Conservation (phyloP, 176 grass and related monocot species). For the Luzula sylvatica region DNA sequence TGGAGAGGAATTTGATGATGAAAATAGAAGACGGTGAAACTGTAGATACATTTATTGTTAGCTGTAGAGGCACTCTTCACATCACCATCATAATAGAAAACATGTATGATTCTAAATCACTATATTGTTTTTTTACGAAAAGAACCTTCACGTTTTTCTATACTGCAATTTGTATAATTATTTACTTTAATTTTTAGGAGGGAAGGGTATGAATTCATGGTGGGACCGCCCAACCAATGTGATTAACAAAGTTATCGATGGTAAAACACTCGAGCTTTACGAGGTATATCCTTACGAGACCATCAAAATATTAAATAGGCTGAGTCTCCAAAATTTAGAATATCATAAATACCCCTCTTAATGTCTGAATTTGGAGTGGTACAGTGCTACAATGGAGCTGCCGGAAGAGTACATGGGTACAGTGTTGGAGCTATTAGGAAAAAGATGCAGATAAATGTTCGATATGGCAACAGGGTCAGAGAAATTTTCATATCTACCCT, state of each 20-base stretch:
- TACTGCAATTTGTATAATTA: conserved; percentile 10
- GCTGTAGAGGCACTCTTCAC: conserved; percentile 91
- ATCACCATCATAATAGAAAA: conserved; percentile 97
- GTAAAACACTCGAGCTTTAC: conserved; percentile 68
- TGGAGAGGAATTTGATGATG: conserved; percentile 94
- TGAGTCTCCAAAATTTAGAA: conserved; percentile 23
- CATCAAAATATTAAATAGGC: background rate
- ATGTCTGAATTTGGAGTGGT: conserved; percentile 55
- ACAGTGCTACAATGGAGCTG: conserved; percentile 85
- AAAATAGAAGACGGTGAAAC: conserved; percentile 95
- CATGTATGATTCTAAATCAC: conserved; percentile 58
- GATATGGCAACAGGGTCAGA: conserved; percentile 73
- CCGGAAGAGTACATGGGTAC: conserved; percentile 86
- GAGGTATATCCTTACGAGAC: conserved; percentile 52
- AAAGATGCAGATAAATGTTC: conserved; percentile 85
- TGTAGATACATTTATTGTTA: conserved; percentile 93
- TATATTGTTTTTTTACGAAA: no score
- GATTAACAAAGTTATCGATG: conserved; percentile 81
- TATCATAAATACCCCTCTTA: conserved; percentile 16
- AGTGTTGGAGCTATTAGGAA: conserved; percentile 91
- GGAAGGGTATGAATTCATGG: conserved; percentile 99
- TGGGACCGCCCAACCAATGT: conserved; percentile 97
- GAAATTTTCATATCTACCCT: background rate
- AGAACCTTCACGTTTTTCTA: conserved; percentile 5
- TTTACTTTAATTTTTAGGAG: conserved; percentile 49